These are phyloP conservation scores for Phytopythium delawarense DNA, from an alignment of 352 stramenopile genomes.

Conservation along the genomic window DNA sequence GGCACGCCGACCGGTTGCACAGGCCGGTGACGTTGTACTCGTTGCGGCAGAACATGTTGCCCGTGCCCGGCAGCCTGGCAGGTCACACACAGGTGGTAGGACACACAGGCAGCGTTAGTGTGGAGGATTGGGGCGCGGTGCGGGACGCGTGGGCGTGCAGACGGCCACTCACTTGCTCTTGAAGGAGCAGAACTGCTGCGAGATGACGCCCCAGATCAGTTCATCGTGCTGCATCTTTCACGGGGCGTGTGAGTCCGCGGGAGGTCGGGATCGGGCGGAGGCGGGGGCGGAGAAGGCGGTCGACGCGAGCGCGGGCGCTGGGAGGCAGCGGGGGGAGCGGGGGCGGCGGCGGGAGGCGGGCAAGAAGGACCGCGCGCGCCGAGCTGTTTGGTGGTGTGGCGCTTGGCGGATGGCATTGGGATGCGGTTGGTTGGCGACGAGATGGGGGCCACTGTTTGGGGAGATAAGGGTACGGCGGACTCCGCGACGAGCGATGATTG, in stretches of 20 bases:
- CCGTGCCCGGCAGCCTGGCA: constrained; percentile 49
- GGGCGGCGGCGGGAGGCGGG: not conserved
- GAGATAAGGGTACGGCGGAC: not conserved
- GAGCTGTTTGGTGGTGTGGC: constrained; percentile 3
- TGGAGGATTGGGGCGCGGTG: not conserved
- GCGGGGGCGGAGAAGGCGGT: not conserved
- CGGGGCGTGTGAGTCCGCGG: not conserved
- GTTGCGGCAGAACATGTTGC: constrained; percentile 97
- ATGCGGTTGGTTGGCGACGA: constrained; percentile 3
- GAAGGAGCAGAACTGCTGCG: constrained; percentile 98
- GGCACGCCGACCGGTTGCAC: constrained; percentile 96
- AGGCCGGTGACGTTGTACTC: constrained; percentile 98
- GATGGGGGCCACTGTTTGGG: not conserved
- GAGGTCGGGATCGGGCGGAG: not conserved
- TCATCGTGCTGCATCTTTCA: constrained; percentile 94
- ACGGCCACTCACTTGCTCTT: constrained; percentile 87
- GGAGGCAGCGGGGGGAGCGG: not conserved
- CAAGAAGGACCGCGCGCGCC: not conserved
- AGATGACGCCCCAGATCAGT: constrained; percentile 99
- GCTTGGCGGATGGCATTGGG: not conserved
- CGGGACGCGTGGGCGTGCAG: constrained; percentile 1
- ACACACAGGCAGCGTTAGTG: not conserved
- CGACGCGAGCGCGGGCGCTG: not conserved
- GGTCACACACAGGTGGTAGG: not conserved
- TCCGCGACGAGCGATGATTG: too few species aligned